Base-by-base conservation (phyloP, 495 filamentous ascomycete genomes). In the Platismatia glauca region DNA sequence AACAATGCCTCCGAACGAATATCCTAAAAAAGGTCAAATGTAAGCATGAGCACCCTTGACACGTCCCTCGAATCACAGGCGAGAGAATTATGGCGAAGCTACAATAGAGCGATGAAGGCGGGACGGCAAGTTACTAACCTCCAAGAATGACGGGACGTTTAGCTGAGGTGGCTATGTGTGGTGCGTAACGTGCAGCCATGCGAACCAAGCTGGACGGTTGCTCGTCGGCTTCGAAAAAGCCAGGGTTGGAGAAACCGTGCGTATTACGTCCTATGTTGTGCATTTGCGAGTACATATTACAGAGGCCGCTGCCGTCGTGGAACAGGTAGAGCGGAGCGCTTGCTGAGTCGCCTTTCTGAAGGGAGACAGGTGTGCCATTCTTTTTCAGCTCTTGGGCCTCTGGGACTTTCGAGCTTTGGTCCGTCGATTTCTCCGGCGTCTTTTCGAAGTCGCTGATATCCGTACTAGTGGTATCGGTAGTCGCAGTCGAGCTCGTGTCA, bases 1-100 rank as follows among this genome's bases (percentile, higher is more conserved):
- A 24, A 66, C 59, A 12, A 66, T 60, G 16, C 64, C 64, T 18
- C 64, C 64, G 44, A 66, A 66, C 31, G 64, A 66, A 4, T n/a
- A 43, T 4, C 39, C 39, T 43, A 43, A 3, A 3, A 43, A 43
- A 8, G 20, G 37, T 39, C 2, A 13, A 15, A 0, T 39, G 13
- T 39, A 13, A 39, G 37, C 37, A 39, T 39, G 8, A 39, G 15
- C 13, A 39, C 8, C 37, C 9, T 39, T 15, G 37, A 12, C 13
- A 11, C 8, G 37, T 12, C 15, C 9, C 37, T 11, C 15, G 9
- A 15, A 39, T 39, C 37, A 39, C 11, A 39, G 37, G 13, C 15
- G 37, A 12, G 37, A 43, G 39, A n/a, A 43, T 43, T n/a, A 18
- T n/a, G 0, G 39, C 3, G 15, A 43, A n/a, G 39, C 39, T 43